Evolutionary conservation across 2,329 filamentous ascomycete genomes (phyloP).

Genomic region (Neophaeococcomyces aloes): DNA sequence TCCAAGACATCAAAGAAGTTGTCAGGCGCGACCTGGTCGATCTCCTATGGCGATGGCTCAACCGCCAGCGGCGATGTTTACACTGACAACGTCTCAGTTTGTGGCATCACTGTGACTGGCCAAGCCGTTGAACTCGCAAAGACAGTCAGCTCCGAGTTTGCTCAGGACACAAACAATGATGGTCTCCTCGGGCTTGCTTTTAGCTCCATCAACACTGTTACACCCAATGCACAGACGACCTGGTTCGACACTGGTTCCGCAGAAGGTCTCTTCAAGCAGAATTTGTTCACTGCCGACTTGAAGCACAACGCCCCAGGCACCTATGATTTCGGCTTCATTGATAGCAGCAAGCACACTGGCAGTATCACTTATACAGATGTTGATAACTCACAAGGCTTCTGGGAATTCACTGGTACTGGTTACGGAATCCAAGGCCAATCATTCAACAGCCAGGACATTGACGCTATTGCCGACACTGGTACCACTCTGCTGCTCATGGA

Average conservation of each 20-base stretch:
- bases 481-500: constrained; percentile 56
- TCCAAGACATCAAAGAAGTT: constrained; percentile 38
- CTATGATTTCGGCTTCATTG: constrained; percentile 52
- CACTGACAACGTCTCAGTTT: constrained; percentile 53
- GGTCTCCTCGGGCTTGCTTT: constrained; percentile 53
- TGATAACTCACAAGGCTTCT: constrained; percentile 49
- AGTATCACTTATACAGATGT: constrained; percentile 46
- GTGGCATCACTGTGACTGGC: constrained; percentile 45
- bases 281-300: constrained; percentile 45
- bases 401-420: constrained; percentile 46
- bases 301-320: constrained; percentile 43
- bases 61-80: constrained; percentile 55
- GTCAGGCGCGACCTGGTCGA: constrained; percentile 45
- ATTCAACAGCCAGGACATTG: constrained; percentile 33
- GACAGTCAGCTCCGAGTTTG: constrained; percentile 45
- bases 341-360: constrained; percentile 49
- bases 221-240: constrained; percentile 42
- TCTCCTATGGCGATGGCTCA: constrained; percentile 56
- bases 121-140: constrained; percentile 59
- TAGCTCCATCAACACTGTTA: constrained; percentile 48
- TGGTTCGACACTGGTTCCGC: constrained; percentile 51
- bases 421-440: constrained; percentile 43
- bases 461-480: constrained; percentile 58
- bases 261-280: constrained; percentile 34
- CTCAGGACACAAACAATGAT: constrained; percentile 43